phyloP scores from a whole-genome alignment of 129 eudicot genomes.

The Apium graveolens region DNA sequence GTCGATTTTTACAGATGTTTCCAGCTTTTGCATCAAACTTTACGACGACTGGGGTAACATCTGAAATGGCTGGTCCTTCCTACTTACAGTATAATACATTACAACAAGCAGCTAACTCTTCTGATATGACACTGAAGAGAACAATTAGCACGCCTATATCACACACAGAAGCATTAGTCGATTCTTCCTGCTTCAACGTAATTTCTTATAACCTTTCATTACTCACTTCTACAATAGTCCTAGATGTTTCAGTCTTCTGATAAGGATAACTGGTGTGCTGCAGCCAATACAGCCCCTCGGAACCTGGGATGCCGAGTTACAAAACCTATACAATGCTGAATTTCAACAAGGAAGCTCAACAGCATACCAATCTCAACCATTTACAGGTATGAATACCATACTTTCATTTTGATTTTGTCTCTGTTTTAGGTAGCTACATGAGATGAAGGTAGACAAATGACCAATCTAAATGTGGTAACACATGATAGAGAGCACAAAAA shows the following conservation, averaged over 20 bases:
- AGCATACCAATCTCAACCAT: constrained; percentile 48
- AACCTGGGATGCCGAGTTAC: constrained; percentile 70
- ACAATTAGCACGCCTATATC: constrained; percentile 49
- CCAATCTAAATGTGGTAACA: constrained; percentile 13
- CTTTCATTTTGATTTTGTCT: neutral
- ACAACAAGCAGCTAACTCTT: constrained; percentile 34
- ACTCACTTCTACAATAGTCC: constrained; percentile 2
- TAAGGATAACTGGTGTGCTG: constrained; percentile 13
- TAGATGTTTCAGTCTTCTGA: constrained; percentile 17
- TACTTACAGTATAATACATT: constrained; percentile 38
- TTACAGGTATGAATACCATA: constrained; percentile 51
- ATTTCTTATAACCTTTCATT: constrained; percentile 20
- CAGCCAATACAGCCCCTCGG: constrained; percentile 55
- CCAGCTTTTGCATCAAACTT: constrained; percentile 33
- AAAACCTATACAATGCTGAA: constrained; percentile 58
- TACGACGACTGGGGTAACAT: constrained; percentile 37
- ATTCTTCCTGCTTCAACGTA: constrained; percentile 67
- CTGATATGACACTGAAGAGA: constrained; percentile 32
- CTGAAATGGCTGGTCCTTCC: constrained; percentile 44
- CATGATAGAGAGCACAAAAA: constrained; percentile 32
- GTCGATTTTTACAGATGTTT: constrained; percentile 37
- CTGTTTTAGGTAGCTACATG: neutral
- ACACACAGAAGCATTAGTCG: constrained; percentile 45
- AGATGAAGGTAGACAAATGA: constrained; percentile 12
- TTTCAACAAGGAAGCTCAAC: constrained; percentile 62